A percentile compares a stretch with the other conserved stretches of the same genome.
Conservation (phyloP, 176 grass and related monocot species). For the Eragrostis curvula region DNA sequence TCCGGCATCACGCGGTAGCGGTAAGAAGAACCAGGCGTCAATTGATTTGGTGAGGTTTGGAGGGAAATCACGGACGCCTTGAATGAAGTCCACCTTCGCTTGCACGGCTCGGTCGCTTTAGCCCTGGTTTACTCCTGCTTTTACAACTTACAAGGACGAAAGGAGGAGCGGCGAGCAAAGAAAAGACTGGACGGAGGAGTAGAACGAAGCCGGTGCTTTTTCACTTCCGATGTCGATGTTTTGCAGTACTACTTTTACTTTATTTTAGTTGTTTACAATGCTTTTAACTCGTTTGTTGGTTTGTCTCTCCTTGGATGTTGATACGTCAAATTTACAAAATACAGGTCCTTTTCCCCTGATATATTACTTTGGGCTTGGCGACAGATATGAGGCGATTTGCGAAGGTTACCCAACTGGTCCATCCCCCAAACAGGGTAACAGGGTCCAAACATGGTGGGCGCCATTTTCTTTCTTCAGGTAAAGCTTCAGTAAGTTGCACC, state of each 20-base stretch:
- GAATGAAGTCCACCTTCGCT: constrained; percentile 1
- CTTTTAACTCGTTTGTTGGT: too few species aligned
- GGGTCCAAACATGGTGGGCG: background rate
- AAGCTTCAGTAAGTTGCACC: background rate
- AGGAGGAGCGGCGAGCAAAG: background rate
- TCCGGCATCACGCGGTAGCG: too few species aligned
- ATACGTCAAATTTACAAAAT: too few species aligned
- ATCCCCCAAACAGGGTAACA: background rate
- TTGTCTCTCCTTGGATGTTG: too few species aligned
- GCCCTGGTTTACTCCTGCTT: constrained; percentile 2
- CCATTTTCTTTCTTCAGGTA: background rate
- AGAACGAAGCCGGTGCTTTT: too few species aligned
- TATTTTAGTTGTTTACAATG: too few species aligned
- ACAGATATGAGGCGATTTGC: constrained; percentile 9
- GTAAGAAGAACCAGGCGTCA: background rate
- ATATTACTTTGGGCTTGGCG: background rate
- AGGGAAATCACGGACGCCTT: background rate
- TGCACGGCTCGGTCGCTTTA: constrained; percentile 34
- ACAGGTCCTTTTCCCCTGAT: too few species aligned
- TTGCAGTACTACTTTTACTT: too few species aligned
- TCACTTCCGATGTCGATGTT: too few species aligned
- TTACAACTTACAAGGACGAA: constrained; percentile 1
- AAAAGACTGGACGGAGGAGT: too few species aligned
- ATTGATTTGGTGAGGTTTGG: constrained; percentile 1
- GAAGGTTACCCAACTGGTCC: background rate